A percentile compares a stretch with the other conserved stretches of the same genome.
phyloP scores from a whole-genome alignment of 345 rosid genomes.

The Carallia brachiata region DNA sequence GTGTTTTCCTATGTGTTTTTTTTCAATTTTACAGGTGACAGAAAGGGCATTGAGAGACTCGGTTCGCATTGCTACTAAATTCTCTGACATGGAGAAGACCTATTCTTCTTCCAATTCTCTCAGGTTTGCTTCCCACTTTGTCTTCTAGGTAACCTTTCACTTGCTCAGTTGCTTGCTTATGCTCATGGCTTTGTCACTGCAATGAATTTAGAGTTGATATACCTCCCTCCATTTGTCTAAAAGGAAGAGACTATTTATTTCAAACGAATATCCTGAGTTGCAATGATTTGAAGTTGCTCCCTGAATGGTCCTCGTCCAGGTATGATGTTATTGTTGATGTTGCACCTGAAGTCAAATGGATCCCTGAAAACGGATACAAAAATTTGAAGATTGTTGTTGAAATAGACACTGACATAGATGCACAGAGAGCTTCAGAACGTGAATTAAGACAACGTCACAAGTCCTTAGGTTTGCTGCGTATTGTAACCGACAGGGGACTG shows the following conservation, averaged over 20 bases:
- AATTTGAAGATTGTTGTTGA: slow-evolving; percentile 84
- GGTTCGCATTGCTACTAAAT: slow-evolving; percentile 66
- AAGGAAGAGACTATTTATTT: neutral
- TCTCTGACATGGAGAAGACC: slow-evolving; percentile 75
- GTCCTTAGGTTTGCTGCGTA: slow-evolving; percentile 63
- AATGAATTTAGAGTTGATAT: neutral
- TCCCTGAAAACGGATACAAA: slow-evolving; percentile 74
- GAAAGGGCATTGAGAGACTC: slow-evolving; percentile 87
- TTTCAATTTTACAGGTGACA: slow-evolving; percentile 52
- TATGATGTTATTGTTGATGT: slow-evolving; percentile 87
- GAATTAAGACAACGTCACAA: slow-evolving; percentile 79
- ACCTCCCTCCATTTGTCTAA: neutral
- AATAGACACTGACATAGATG: slow-evolving; percentile 74
- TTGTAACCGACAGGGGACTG: slow-evolving; percentile 77
- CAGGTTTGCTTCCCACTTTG: slow-evolving; percentile 38
- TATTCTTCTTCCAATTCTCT: slow-evolving; percentile 59
- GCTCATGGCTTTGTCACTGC: neutral
- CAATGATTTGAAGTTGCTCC: neutral
- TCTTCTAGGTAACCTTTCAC: slow-evolving; percentile 5
- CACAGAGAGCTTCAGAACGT: slow-evolving; percentile 66
- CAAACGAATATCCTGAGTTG: neutral
- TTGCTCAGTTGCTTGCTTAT: slow-evolving; percentile 10
- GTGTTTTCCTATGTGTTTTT: neutral
- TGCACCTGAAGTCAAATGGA: slow-evolving; percentile 85
- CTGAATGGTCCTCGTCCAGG: slow-evolving; percentile 39